Evolutionary conservation across 2,329 filamentous ascomycete species (phyloP), one percentile per base, ranked within the genome.

Genomic region (Beauveria scarabaeidicola): DNA sequence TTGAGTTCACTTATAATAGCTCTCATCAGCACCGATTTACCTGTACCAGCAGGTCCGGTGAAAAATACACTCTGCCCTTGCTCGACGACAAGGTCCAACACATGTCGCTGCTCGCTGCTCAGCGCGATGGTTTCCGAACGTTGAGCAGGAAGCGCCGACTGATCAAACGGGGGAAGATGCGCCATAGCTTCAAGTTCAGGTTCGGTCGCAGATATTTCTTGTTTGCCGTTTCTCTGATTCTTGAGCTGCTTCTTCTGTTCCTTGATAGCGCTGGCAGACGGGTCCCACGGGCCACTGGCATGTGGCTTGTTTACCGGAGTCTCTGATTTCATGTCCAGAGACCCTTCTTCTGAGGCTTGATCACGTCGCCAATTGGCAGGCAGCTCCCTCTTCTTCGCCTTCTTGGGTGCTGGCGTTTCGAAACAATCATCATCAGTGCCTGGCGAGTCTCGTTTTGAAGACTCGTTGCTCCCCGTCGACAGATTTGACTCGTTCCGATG

Each of bases 21-120:
- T 64, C 92, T 84, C 81, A 99, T 91, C 60, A 99, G 75, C 4
- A 99, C 93, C 1, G 94, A 99, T 78, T 99, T 99, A 72, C 94
- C 94, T 5, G 94, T 97, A 79, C 88, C 91, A 61, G 94, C 94
- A 61, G 94, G 96, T 66, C 94, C 94, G 1, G 94, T 99, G 72
- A 99, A 99, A 77, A 99, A 99, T 2, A 97, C 92, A 66, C 93
- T 97, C 71, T 91, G 88, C 61, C 83, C 83, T 63, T 89, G 77
- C 23, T 94, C 83, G 8, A 91, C 82, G 10, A 99, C 93, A 21
- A 97, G 78, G 50, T 91, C 85, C 60, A 95, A 78, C 11, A 99
- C 91, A 61, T 89, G 85, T 61, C 84, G 82, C 73, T 99, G 94
- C 70, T 99, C 94, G 13, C 88, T 82, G 69, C 90, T 97, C 40